Conservation (phyloP, 176 grass and related monocot genomes). For the Ananas comosus region DNA sequence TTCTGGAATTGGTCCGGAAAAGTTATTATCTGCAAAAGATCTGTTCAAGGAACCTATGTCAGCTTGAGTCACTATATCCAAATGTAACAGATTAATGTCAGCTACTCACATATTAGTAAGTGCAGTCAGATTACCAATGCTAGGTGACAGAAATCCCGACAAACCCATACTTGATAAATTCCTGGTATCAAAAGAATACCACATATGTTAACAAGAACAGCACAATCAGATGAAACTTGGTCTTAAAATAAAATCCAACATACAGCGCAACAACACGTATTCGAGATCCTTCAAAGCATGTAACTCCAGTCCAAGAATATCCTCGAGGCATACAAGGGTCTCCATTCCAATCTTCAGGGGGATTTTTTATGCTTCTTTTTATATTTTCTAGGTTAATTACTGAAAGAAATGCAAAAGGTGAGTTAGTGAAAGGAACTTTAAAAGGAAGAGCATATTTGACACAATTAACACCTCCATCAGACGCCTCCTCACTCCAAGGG, state of each 20-base stretch:
- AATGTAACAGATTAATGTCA: conserved; percentile 11
- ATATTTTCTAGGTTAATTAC: conserved; percentile 50
- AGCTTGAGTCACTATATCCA: conserved; percentile 12
- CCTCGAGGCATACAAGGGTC: conserved; percentile 85
- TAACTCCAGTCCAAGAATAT: conserved; percentile 87
- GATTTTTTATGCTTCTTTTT: conserved; percentile 40
- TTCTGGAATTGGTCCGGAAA: conserved; percentile 65
- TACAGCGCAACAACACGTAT: conserved; percentile 72
- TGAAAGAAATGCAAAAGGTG: conserved; percentile 23
- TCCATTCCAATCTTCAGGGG: conserved; percentile 80
- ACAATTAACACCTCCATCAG: no score
- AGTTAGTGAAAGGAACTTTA: conserved; percentile 8
- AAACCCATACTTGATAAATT: conserved; percentile 72
- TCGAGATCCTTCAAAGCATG: conserved; percentile 38
- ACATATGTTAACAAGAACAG: conserved; percentile 8
- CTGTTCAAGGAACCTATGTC: conserved; percentile 38
- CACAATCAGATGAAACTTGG: conserved; percentile 13
- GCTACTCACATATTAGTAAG: conserved; percentile 59
- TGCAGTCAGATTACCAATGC: conserved; percentile 63
- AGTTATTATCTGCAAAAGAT: conserved; percentile 68
- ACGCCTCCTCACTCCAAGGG: no score
- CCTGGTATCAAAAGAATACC: conserved; percentile 39
- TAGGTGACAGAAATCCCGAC: conserved; percentile 49
- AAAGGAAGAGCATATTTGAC: not conserved
- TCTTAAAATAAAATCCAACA: conserved; percentile 35